These are phyloP conservation scores for Cephaloascus fragrans DNA, from an alignment of 805 yeast genomes.

Conservation along the genomic window DNA sequence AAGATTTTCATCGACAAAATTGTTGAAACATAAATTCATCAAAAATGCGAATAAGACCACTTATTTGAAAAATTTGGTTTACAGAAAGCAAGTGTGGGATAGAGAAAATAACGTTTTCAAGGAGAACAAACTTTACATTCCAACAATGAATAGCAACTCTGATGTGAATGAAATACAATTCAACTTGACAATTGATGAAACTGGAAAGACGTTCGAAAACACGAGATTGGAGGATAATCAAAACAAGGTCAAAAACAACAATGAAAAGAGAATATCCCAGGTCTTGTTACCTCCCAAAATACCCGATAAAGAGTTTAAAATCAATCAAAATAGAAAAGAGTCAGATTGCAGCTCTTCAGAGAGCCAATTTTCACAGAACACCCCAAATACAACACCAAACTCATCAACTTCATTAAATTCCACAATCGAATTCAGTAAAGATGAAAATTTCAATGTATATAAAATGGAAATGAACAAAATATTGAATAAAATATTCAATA, in stretches of 20 bases:
- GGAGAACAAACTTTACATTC: conserved; percentile 21
- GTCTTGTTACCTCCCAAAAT: neutral
- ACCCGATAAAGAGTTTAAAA: neutral
- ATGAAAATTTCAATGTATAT: conserved; percentile 3
- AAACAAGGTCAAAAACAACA: conserved; percentile 12
- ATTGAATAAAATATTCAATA: conserved; percentile 15
- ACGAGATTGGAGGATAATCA: too few relatives aligned
- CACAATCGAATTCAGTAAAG: conserved; percentile 9
- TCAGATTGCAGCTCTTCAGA: neutral
- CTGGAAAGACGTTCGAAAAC: too few relatives aligned
- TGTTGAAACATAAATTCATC: conserved; percentile 48
- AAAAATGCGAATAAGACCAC: conserved; percentile 11
- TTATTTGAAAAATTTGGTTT: conserved; percentile 18
- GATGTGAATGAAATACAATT: neutral
- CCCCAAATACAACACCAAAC: neutral
- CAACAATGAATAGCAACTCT: conserved; percentile 14
- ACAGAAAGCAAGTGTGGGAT: conserved; percentile 27
- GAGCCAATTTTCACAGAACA: neutral
- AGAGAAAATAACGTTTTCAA: conserved; percentile 23
- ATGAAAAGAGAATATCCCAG: neutral
- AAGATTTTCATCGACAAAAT: conserved; percentile 53
- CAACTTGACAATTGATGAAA: neutral
- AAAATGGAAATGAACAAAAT: conserved; percentile 11
- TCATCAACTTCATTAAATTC: conserved; percentile 8
- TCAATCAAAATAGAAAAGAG: neutral